Conservation (phyloP, 345 rosid genomes). For the Pugionium cornutum region DNA sequence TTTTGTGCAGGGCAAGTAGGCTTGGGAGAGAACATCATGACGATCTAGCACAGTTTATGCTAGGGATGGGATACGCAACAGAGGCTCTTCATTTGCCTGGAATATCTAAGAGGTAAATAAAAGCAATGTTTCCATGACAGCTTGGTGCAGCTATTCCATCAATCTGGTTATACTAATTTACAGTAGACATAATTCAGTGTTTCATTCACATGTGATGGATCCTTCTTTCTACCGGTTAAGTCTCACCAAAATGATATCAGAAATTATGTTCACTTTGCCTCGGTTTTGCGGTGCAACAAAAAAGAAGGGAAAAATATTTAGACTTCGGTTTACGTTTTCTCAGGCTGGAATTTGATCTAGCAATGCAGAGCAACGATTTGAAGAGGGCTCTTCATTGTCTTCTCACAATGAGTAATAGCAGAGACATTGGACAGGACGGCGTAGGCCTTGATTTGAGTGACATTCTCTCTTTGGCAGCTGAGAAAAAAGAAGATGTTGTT, state of each 20-base stretch:
- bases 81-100: slow-evolving; percentile 99
- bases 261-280: slow-evolving; percentile 18
- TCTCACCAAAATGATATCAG: slow-evolving; percentile 12
- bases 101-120: slow-evolving; percentile 84
- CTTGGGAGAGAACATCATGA: slow-evolving; percentile 99
- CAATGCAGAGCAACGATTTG: slow-evolving; percentile 95
- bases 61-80: slow-evolving; percentile 98
- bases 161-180: too few species aligned
- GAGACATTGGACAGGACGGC: slow-evolving; percentile 87
- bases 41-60: slow-evolving; percentile 95
- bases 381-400: slow-evolving; percentile 99
- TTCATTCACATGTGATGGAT: not conserved
- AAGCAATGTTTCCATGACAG: not conserved
- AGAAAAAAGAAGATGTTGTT: slow-evolving; percentile 86
- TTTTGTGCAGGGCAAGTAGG: slow-evolving; percentile 83
- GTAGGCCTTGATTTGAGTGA: slow-evolving; percentile 75
- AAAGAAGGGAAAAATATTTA: not conserved
- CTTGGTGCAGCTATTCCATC: slow-evolving; percentile 22
- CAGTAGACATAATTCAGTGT: too few species aligned
- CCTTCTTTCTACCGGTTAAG: not conserved
- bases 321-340: slow-evolving; percentile 22
- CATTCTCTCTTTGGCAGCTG: slow-evolving; percentile 72
- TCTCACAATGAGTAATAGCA: slow-evolving; percentile 91
- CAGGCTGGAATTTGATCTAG: slow-evolving; percentile 97
- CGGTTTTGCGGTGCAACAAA: not conserved